These are phyloP conservation scores for Nicotiana paniculata DNA, from an alignment of 257 asterid species.

Conservation along the genomic window DNA sequence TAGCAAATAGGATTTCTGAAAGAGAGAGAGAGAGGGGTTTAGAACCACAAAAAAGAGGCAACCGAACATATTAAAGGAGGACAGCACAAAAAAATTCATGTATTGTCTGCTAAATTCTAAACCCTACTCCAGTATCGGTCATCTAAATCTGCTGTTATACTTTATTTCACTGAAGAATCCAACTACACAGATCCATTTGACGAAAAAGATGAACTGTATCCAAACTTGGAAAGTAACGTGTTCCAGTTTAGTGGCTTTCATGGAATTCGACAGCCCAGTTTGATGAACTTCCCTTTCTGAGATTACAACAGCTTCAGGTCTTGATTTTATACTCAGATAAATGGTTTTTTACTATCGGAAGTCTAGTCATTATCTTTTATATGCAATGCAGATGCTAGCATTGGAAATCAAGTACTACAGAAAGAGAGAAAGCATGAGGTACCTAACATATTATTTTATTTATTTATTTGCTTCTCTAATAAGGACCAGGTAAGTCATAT, in stretches of 20 bases:
- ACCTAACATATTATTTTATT: no score
- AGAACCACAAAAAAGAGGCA: neutral
- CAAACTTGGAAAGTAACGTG: neutral
- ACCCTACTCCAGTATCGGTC: neutral
- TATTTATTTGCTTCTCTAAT: no score
- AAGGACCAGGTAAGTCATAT: no score
- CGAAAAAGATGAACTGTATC: neutral
- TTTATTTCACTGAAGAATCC: neutral
- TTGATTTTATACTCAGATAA: neutral
- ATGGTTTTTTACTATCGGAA: neutral
- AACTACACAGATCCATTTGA: neutral
- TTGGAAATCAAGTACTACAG: no score
- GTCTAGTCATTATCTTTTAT: no score
- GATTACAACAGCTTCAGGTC: neutral
- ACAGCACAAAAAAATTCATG: neutral
- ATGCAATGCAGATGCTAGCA: neutral
- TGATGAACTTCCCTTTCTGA: no score
- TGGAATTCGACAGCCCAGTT: neutral
- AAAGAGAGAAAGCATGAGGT: no score
- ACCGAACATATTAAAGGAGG: neutral
- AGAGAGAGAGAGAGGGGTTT: neutral
- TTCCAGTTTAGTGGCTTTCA: neutral
- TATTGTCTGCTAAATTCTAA: neutral
- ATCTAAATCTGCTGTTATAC: neutral
- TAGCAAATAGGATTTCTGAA: conserved; percentile 86